A percentile compares a stretch with the other conserved stretches of the same genome.
Conservation (phyloP, 2,329 filamentous ascomycete genomes). For the Leptographium wingfieldii region DNA sequence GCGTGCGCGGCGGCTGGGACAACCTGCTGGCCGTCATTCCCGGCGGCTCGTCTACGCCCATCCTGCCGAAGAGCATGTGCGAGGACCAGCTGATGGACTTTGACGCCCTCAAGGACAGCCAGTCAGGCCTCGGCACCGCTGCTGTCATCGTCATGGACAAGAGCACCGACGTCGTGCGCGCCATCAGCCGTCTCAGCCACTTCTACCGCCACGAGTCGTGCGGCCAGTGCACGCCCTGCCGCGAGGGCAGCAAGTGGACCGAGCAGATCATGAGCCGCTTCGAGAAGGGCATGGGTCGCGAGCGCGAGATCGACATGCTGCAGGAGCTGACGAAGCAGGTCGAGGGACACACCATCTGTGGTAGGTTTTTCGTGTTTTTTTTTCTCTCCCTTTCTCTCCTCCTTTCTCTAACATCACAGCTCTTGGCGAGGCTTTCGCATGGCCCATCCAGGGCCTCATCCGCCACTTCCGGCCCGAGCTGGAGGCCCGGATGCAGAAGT, state of each 20-base stretch:
- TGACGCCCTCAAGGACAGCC: conserved; percentile 92
- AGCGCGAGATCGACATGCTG: conserved; percentile 96
- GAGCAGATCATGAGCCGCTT: conserved; percentile 98
- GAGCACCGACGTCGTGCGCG: conserved; percentile 87
- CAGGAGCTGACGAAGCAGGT: conserved; percentile 99
- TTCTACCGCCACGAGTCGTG: conserved; percentile 99
- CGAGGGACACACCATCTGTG: conserved; percentile 97
- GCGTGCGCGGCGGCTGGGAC: conserved; percentile 93
- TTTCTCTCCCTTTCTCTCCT: not conserved
- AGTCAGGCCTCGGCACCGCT: conserved; percentile 92
- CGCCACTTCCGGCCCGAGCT: conserved; percentile 95
- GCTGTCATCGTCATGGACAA: conserved; percentile 99
- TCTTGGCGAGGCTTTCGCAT: conserved; percentile 93
- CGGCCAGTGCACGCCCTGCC: conserved; percentile 98
- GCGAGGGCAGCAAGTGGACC: conserved; percentile 97
- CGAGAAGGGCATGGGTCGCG: conserved; percentile 76
- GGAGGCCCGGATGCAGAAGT: conserved; percentile 78
- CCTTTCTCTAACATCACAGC: conserved; percentile 35
- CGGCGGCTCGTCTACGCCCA: conserved; percentile 90
- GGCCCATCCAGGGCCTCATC: conserved; percentile 96
- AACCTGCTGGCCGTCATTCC: conserved; percentile 93
- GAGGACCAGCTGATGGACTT: conserved; percentile 99
- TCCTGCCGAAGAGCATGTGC: conserved; percentile 79
- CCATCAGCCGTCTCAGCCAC: conserved; percentile 81
- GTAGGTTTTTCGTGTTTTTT: conserved; percentile 32